Conservation (phyloP, 305 asterid genomes). For the Fraxinus velutina region DNA sequence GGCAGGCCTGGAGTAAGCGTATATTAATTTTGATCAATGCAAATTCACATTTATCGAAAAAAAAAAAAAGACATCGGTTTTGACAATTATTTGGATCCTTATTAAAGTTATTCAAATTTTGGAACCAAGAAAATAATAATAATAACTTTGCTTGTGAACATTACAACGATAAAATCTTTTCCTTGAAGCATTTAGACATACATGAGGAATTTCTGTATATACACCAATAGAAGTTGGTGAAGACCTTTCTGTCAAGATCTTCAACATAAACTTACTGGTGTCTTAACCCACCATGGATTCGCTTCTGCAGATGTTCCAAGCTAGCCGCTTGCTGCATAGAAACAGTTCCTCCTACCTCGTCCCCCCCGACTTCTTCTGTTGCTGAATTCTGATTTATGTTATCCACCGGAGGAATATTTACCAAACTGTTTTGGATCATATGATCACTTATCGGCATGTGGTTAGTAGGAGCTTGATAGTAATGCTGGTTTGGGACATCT, state of each 20-base stretch:
- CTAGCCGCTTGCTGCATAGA: conserved; percentile 89
- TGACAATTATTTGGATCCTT: neutral
- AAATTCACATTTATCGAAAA: no score
- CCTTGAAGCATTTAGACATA: neutral
- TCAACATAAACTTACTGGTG: conserved; percentile 29
- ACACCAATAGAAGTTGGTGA: neutral
- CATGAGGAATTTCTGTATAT: neutral
- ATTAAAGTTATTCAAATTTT: neutral
- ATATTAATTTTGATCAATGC: no score
- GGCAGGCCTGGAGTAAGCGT: neutral
- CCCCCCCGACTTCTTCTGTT: conserved; percentile 28
- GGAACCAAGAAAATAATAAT: neutral
- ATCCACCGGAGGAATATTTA: conserved; percentile 45
- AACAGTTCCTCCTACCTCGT: conserved; percentile 60
- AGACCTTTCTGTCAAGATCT: neutral
- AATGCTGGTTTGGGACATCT: conserved; percentile 46
- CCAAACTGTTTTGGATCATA: conserved; percentile 42
- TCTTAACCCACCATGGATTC: conserved; percentile 53
- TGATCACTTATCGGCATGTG: conserved; percentile 42
- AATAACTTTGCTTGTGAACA: neutral
- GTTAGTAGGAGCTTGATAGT: conserved; percentile 28
- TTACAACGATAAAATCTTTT: neutral
- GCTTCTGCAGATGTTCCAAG: conserved; percentile 86
- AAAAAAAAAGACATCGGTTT: no score
- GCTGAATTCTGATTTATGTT: conserved; percentile 33